Base-by-base conservation (phyloP, 192 early-diverging fungal genomes). In the Coemansia sp. region DNA sequence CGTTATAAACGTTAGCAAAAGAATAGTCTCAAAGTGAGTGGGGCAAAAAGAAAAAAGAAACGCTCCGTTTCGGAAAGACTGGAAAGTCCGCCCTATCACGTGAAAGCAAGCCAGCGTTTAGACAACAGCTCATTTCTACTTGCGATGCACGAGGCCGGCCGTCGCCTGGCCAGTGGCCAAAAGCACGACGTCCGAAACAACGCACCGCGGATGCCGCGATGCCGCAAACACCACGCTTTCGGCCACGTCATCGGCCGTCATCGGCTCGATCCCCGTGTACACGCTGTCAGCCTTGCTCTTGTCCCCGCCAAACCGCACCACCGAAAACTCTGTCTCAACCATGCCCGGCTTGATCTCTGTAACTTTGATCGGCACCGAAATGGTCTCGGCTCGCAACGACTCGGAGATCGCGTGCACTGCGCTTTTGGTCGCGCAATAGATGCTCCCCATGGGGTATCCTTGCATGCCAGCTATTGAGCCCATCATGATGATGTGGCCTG, bases 241-340 rank as follows among this genome's bases (percentile, higher is more conserved):
- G 27, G 87, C 87, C 67, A 94, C 84, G 68, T 94, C 92, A 15
- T 86, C 69, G 5, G 81, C 87, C 17, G 77, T 80, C 70, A 94
- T 71, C 23, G 89, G 90, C 49, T 88, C 70, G 8, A 90, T 60
- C 0, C 94, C 93, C 48, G 86, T 84, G 76, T 96, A 96, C 21
- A 96, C 92, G 15, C 74, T 59, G 22, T 84, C 84, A 0, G 91
- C 91, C 63, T 76, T 88, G 4, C 43, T 50, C 57, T 83, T 80
- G 29, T 94, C 91, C 0, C 90, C 87, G 24, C 65, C 27, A 75
- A 88, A 94, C 10, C 95, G 83, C 5, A 97, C 85, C 14, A 90
- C 78, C 14, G 87, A 90, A 85, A 95, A 97, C 69, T 97, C 94
- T 0, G 94, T 97, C 74, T 97, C 89, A 5, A 94, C 94, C 85